Conservation (phyloP, 2,329 filamentous ascomycete species). For the Trichoderma sp. region DNA sequence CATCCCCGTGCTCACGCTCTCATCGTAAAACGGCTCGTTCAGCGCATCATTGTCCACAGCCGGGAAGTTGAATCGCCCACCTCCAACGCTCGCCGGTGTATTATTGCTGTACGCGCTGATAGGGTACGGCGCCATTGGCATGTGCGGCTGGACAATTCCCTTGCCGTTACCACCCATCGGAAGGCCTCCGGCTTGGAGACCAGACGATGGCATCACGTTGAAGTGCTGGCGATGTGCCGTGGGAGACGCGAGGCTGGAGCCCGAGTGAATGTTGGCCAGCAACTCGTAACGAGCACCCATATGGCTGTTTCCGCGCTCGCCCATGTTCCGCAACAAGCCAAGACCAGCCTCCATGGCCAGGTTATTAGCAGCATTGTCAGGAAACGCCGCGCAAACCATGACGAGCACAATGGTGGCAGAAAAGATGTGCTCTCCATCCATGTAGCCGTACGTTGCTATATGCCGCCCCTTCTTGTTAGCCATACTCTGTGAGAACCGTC, state of each 20-base stretch:
- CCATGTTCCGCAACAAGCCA: slow-evolving; percentile 52
- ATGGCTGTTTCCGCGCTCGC: slow-evolving; percentile 55
- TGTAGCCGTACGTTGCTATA: slow-evolving; percentile 57
- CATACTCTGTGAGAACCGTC: too few relatives aligned
- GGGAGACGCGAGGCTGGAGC: slow-evolving; percentile 34
- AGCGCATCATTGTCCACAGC: slow-evolving; percentile 37
- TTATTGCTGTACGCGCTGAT: slow-evolving; percentile 15
- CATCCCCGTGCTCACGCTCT: slow-evolving; percentile 36
- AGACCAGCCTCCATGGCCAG: slow-evolving; percentile 51
- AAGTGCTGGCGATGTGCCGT: background rate
- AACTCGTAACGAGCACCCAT: slow-evolving; percentile 40
- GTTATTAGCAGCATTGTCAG: slow-evolving; percentile 46
- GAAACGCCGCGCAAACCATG: slow-evolving; percentile 58
- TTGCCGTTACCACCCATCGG: slow-evolving; percentile 7
- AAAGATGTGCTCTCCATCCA: slow-evolving; percentile 60
- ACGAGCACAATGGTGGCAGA: slow-evolving; percentile 57
- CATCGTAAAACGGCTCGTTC: slow-evolving; percentile 38
- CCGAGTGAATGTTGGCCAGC: slow-evolving; percentile 36
- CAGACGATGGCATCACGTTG: slow-evolving; percentile 16
- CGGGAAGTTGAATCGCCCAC: slow-evolving; percentile 34
- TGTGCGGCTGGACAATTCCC: background rate
- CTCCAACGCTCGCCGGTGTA: background rate
- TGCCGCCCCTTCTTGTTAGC: too few relatives aligned
- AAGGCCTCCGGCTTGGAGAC: background rate
- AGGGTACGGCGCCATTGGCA: slow-evolving; percentile 25